Base-by-base conservation (phyloP, 1,139 yeast species). In the Suhomyces bokatorum region DNA sequence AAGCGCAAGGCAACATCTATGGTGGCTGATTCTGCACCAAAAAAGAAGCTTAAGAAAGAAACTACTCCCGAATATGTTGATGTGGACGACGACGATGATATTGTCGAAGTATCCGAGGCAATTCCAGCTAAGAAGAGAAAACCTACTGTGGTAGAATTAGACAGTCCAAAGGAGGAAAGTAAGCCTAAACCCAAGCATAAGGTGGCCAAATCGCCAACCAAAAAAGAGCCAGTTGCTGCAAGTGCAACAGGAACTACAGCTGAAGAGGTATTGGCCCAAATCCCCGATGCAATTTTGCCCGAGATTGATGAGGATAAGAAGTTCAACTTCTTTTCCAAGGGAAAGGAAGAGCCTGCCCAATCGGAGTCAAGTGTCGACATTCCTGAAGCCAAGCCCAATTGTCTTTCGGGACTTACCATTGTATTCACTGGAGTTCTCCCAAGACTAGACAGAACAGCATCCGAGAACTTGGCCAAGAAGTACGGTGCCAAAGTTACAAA, bases 401-500 rank as follows among this genome's bases (percentile, higher is more conserved):
- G 98, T 66, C 67, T 91, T 33, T 74, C 84, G 1, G 99, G 99
- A 0, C 67, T 93, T 39, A 89, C 96, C 0, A 86, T 93, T 53
- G 98, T 95, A 0, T 93, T 95, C 59, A 93, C 99, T 0, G 99
- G 99, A 29, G 81, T 83, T 5, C 64, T 93, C 48, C 96, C 97
- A 1, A 80, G 80, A 24, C 66, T 93, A 33, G 88, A 87, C 49
- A 78, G 99, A 51, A 84, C 80, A 1, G 83, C 80, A 26, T 85
- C 93, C 17, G 95, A 86, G 57, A 76, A 77, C 28, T 62, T 88
- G 22, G 96, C 97, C 4, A 84, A 87, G 57, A 75, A 78, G 51
- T 90, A 91, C 57, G 99, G 99, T 13, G 99, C 97, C n/a, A 85
- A 85, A 57, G 96, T 91, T 11, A 88, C 97, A 2, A 81, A 88